Evolutionary conservation across 2,329 filamentous ascomycete genomes (phyloP).

Genomic region (Calonectria honghensis): DNA sequence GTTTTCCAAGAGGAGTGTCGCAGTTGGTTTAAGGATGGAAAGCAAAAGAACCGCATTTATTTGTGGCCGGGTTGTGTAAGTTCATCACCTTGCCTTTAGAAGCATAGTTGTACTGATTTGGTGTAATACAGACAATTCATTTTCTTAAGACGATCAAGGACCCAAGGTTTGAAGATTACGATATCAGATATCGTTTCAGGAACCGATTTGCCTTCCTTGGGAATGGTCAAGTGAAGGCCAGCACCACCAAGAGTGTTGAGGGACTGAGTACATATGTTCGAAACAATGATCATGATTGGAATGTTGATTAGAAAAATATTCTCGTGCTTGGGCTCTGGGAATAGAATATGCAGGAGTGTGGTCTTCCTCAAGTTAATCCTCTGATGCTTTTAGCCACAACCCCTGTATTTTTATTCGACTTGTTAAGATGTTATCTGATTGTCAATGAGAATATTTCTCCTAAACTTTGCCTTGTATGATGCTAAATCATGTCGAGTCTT

Average conservation of each 20-base stretch:
- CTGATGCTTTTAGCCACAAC: not conserved
- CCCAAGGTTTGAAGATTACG: conserved; percentile 58
- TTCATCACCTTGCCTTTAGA: not conserved
- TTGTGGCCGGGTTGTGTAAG: conserved; percentile 59
- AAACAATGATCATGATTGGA: conserved; percentile 66
- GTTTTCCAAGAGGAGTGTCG: conserved; percentile 60
- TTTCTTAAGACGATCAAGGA: conserved; percentile 62
- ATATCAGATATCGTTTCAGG: conserved; percentile 58
- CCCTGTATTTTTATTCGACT: not conserved
- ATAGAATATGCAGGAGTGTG: not conserved
- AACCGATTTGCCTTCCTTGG: conserved; percentile 63
- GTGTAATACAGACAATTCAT: conserved; percentile 56
- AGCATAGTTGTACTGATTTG: not conserved
- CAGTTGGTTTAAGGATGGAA: conserved; percentile 61
- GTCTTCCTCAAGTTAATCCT: not conserved
- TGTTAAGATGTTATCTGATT: not conserved
- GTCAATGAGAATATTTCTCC: not conserved
- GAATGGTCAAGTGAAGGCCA: conserved; percentile 67
- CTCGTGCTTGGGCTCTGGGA: not conserved
- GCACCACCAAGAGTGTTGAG: conserved; percentile 60
- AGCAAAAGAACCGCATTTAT: conserved; percentile 59
- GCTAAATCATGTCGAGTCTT: not conserved
- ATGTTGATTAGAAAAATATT: conserved; percentile 58
- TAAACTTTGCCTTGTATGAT: not conserved
- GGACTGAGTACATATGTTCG: conserved; percentile 67